phyloP scores from a whole-genome alignment of 1,284 basidiomycete species.

The Pseudozyma sp. region DNA sequence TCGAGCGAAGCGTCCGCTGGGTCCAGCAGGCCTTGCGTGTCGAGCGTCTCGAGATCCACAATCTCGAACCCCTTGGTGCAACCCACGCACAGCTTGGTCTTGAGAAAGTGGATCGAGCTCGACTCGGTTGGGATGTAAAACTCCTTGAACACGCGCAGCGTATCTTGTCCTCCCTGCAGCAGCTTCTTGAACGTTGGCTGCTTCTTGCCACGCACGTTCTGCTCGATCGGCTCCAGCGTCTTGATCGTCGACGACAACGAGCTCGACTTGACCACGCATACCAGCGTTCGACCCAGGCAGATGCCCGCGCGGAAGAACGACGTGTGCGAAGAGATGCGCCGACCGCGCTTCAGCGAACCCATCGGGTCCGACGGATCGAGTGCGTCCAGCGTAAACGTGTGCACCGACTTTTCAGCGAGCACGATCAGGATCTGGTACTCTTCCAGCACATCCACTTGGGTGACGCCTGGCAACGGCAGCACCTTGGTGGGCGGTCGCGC shows the following conservation, averaged over 20 bases:
- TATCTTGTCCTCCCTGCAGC: conserved; percentile 92
- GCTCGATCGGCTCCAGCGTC: conserved; percentile 94
- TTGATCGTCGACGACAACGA: conserved; percentile 97
- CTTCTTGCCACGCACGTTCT: conserved; percentile 81
- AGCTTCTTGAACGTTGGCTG: conserved; percentile 87
- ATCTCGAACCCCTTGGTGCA: conserved; percentile 99
- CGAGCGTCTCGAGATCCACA: conserved; percentile 95
- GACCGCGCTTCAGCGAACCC: conserved; percentile 89
- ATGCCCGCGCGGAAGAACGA: conserved; percentile 97
- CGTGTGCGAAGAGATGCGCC: conserved; percentile 94
- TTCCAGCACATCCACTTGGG: conserved; percentile 95
- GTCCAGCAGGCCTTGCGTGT: conserved; percentile 95
- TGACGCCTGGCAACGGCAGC: conserved; percentile 86
- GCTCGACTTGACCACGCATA: conserved; percentile 96
- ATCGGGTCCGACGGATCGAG: conserved; percentile 90
- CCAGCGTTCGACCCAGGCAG: conserved; percentile 91
- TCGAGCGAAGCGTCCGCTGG: conserved; percentile 90
- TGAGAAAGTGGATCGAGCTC: conserved; percentile 95
- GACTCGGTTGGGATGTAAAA: conserved; percentile 99
- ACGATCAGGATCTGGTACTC: conserved; percentile 96
- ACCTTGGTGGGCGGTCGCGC: conserved; percentile 84
- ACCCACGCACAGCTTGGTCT: conserved; percentile 96
- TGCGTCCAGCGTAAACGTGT: conserved; percentile 94
- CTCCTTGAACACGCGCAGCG: conserved; percentile 89
- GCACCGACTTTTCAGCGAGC: conserved; percentile 86